These are phyloP conservation scores for Mortierella polycephala DNA, from an alignment of 371 early-diverging fungal species.

Conservation along the genomic window DNA sequence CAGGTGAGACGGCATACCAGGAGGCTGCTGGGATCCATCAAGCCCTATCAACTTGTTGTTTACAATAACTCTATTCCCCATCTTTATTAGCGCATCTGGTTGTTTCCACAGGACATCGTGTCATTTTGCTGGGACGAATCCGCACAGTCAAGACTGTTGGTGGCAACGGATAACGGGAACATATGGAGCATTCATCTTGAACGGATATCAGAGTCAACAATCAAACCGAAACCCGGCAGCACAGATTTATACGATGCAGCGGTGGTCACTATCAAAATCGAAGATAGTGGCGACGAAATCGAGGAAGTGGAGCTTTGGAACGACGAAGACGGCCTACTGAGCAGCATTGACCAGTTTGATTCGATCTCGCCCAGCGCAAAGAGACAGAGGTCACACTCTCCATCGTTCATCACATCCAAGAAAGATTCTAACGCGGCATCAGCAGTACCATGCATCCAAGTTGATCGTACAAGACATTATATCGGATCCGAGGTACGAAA, in stretches of 20 bases:
- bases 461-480: slow-evolving; percentile 1
- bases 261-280: slow-evolving; percentile 22
- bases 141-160: not conserved
- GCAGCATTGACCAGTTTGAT: slow-evolving; percentile 9
- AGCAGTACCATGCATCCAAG: not conserved
- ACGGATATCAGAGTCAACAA: not conserved
- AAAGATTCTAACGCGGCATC: no score
- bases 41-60: not conserved
- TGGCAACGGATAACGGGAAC: slow-evolving; percentile 22
- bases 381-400: slow-evolving; percentile 25
- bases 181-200: slow-evolving; percentile 17
- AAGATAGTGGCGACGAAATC: slow-evolving; percentile 18
- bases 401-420: not conserved
- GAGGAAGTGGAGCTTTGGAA: slow-evolving; percentile 49
- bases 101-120: slow-evolving; percentile 24
- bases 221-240: not conserved
- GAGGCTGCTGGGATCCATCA: no score
- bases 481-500: slow-evolving; percentile 20
- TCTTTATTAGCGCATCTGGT: slow-evolving; percentile 18
- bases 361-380: slow-evolving; percentile 10
- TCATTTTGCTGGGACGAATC: slow-evolving; percentile 22
- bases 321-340: slow-evolving; percentile 36
- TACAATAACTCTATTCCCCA: not conserved
- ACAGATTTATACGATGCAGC: not conserved
- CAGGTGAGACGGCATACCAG: slow-evolving; percentile 5